These are phyloP conservation scores for Elsinoe fawcettii DNA, from an alignment of 2,329 filamentous ascomycete species.

Conservation along the genomic window DNA sequence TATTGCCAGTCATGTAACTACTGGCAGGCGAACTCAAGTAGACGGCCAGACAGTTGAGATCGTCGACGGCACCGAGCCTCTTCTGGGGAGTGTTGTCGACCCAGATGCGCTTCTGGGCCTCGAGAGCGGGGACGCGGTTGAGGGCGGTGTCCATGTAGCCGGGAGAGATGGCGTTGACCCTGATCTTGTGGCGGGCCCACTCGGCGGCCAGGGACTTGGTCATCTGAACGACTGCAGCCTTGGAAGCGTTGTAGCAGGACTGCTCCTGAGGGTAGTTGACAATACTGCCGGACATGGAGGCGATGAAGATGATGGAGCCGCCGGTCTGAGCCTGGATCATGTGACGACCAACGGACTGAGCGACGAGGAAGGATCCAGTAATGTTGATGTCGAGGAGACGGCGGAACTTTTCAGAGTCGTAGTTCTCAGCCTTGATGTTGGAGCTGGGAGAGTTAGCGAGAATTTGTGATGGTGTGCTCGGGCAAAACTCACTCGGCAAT, in stretches of 20 bases:
- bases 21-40: conserved; percentile 68
- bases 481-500: conserved; percentile 57
- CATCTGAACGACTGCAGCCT: conserved; percentile 70
- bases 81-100: conserved; percentile 64
- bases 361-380: conserved; percentile 69
- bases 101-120: conserved; percentile 79
- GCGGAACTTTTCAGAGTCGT: conserved; percentile 68
- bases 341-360: conserved; percentile 45
- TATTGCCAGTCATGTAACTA: conserved; percentile 69
- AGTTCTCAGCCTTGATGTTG: conserved; percentile 74
- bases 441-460: conserved; percentile 39
- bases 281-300: conserved; percentile 50
- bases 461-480: neutral
- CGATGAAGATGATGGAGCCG: conserved; percentile 67
- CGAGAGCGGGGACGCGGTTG: conserved; percentile 68
- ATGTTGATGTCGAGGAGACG: conserved; percentile 76
- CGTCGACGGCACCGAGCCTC: conserved; percentile 63
- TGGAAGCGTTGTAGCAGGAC: conserved; percentile 75
- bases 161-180: conserved; percentile 76
- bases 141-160: conserved; percentile 82
- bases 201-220: conserved; percentile 75
- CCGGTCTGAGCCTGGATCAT: conserved; percentile 68
- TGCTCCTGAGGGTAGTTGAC: conserved; percentile 61
- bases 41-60: conserved; percentile 69
- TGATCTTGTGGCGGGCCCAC: conserved; percentile 73